These are phyloP conservation scores for Benincasa hispida DNA, from an alignment of 306 rosid species.

Conservation along the genomic window DNA sequence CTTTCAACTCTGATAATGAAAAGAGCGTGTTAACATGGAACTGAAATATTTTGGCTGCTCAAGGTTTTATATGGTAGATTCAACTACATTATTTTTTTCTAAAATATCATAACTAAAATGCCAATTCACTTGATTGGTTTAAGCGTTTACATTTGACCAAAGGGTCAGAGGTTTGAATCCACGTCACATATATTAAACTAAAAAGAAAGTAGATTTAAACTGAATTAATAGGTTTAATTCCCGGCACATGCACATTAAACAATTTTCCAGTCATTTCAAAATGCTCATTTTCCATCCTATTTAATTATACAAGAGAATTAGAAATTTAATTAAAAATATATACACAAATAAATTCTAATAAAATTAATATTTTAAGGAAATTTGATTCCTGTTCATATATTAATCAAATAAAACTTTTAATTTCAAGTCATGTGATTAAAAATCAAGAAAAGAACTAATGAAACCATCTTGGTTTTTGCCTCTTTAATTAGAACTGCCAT, in stretches of 20 bases:
- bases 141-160: neutral
- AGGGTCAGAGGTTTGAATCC: neutral
- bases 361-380: neutral
- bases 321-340: neutral
- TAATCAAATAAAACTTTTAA: neutral
- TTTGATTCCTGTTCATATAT: neutral
- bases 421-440: neutral
- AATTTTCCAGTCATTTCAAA: neutral
- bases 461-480: neutral
- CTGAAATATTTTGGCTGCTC: neutral
- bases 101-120: neutral
- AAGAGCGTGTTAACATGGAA: neutral
- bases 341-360: neutral
- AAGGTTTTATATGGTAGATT: neutral
- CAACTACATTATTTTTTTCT: neutral
- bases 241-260: neutral
- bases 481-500: neutral
- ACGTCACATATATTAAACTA: too few species aligned
- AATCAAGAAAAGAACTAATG: neutral
- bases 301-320: neutral
- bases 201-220: neutral
- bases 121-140: neutral
- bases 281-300: neutral
- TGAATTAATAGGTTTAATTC: neutral
- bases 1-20: neutral